Evolutionary conservation across 495 filamentous ascomycete genomes (phyloP).

Genomic region (Xylaria sp.): DNA sequence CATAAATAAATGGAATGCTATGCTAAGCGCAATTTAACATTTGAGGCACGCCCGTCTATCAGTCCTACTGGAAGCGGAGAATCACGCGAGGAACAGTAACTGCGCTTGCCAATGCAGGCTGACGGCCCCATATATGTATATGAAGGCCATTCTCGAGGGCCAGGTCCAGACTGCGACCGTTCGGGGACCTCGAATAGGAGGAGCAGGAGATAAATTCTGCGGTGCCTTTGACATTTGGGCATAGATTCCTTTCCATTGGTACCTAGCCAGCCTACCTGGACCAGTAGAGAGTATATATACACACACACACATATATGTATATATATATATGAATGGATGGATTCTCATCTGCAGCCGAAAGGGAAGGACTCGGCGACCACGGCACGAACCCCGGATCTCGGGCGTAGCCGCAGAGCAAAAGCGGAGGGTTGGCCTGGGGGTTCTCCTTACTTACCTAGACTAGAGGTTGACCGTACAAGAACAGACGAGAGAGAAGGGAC

Average conservation of each 20-base stretch:
- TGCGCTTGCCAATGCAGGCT: conserved; percentile 13
- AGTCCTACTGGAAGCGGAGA: conserved; percentile 9
- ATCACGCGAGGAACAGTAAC: conserved; percentile 18
- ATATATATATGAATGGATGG: background rate
- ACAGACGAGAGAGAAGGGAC: background rate
- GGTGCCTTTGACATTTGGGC: background rate
- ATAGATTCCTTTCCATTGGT: background rate
- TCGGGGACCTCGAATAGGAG: background rate
- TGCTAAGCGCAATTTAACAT: background rate
- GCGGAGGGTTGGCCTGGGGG: background rate
- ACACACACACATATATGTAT: too few species aligned
- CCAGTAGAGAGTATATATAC: background rate
- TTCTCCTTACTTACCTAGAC: too few species aligned
- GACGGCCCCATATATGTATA: background rate
- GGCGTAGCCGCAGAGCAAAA: background rate
- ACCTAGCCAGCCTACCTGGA: background rate
- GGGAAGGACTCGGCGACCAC: background rate
- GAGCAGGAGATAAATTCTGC: background rate
- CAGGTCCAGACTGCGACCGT: background rate
- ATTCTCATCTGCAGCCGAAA: conserved; percentile 1
- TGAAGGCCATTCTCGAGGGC: background rate
- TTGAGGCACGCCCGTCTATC: background rate
- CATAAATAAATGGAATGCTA: background rate
- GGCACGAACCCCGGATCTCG: background rate
- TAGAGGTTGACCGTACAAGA: background rate